Conservation (phyloP, 2,329 filamentous ascomycete species). For the Pezicula neosporulosa region DNA sequence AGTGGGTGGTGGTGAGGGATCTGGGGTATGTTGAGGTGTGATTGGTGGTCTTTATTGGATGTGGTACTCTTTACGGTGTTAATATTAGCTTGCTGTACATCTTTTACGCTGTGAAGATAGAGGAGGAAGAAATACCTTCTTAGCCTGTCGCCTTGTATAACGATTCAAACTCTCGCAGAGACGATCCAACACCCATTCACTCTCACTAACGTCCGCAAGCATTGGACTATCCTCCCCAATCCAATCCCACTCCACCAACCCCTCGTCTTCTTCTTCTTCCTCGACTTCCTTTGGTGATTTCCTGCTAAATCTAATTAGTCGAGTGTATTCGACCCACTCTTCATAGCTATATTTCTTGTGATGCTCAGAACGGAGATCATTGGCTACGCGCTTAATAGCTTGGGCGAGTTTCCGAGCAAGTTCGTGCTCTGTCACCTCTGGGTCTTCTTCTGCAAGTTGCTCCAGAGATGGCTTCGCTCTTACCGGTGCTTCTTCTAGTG, state of each 20-base stretch:
- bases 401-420: conserved; percentile 52
- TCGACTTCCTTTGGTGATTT: conserved; percentile 27
- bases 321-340: conserved; percentile 65
- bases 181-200: conserved; percentile 64
- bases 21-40: not conserved
- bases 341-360: conserved; percentile 59
- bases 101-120: not conserved
- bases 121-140: conserved; percentile 12
- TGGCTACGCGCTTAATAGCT: conserved; percentile 51
- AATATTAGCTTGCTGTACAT: not conserved
- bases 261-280: conserved; percentile 51
- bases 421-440: conserved; percentile 36
- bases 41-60: not conserved
- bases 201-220: conserved; percentile 57
- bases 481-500: conserved; percentile 3
- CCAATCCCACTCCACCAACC: conserved; percentile 68
- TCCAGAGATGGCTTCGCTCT: conserved; percentile 24
- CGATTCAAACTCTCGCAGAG: conserved; percentile 59
- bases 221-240: conserved; percentile 67
- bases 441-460: conserved; percentile 35
- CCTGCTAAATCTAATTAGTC: conserved; percentile 55
- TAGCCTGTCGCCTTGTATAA: conserved; percentile 28
- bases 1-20: not conserved
- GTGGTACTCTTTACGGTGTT: not conserved
- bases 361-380: conserved; percentile 44